Evolutionary conservation across 495 filamentous ascomycete species (phyloP).

Genomic region (Hyaloscypha bicolor): DNA sequence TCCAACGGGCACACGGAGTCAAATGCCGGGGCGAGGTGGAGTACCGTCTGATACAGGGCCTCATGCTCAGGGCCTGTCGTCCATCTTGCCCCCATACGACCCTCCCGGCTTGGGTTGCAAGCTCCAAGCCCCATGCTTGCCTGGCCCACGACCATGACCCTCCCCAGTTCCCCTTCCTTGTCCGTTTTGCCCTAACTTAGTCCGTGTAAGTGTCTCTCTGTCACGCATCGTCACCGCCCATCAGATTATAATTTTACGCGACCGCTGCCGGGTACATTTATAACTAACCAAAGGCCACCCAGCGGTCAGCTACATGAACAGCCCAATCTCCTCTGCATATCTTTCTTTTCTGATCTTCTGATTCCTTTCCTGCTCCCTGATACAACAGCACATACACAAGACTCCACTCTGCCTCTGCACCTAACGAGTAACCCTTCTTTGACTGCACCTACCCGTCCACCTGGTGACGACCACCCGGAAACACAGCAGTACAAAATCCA

Average conservation of each 20-base stretch:
- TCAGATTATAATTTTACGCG: conserved; percentile 25
- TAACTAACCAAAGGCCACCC: conserved; percentile 7
- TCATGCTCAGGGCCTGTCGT: background rate
- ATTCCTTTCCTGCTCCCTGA: conserved; percentile 11
- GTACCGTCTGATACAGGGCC: background rate
- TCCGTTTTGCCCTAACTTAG: background rate
- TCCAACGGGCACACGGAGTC: conserved; percentile 12
- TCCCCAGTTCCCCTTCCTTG: background rate
- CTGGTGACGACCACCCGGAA: background rate
- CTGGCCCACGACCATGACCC: background rate
- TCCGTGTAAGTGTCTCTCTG: conserved; percentile 3
- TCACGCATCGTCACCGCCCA: conserved; percentile 28
- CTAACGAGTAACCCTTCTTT: background rate
- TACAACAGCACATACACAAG: conserved; percentile 1
- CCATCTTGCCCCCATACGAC: background rate
- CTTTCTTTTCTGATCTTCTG: conserved; percentile 14
- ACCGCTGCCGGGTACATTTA: conserved; percentile 18
- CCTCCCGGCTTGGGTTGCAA: background rate
- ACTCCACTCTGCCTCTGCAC: conserved; percentile 12
- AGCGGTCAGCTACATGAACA: conserved; percentile 28
- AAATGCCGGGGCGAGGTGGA: conserved; percentile 18
- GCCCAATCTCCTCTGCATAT: conserved; percentile 18
- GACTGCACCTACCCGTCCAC: background rate
- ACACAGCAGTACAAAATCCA: background rate
- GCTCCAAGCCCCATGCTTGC: conserved; percentile 2